Evolutionary conservation across 2,329 filamentous ascomycete species (phyloP).

Genomic region (Huntiella moniliformis): DNA sequence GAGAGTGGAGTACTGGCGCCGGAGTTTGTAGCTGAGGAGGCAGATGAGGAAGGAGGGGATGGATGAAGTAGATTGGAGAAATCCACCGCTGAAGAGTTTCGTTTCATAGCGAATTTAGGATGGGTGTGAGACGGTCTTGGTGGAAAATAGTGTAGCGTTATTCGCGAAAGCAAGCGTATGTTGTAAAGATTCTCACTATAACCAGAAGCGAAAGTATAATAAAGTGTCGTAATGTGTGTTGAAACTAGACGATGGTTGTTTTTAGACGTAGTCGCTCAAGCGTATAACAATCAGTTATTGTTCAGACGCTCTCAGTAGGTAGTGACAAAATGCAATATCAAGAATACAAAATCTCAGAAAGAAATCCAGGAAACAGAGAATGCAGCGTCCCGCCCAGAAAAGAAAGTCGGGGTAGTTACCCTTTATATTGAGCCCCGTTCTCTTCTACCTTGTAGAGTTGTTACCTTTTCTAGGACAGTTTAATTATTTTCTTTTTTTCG

Average conservation of each 20-base stretch:
- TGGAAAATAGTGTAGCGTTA: not conserved
- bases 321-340: no score
- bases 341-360: not conserved
- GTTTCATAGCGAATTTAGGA: slow-evolving; percentile 48
- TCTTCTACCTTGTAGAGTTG: not conserved
- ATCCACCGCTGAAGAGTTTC: slow-evolving; percentile 53
- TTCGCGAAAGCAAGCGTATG: not conserved
- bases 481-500: not conserved
- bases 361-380: not conserved
- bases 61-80: slow-evolving; percentile 61
- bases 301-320: no score
- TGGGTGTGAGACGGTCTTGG: not conserved
- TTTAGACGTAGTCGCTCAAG: not conserved
- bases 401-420: not conserved
- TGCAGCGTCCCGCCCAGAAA: not conserved
- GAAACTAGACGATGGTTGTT: not conserved
- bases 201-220: not conserved
- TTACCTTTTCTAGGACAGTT: not conserved
- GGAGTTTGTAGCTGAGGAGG: slow-evolving; percentile 9
- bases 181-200: not conserved
- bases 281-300: not conserved
- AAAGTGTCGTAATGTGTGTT: not conserved
- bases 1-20: slow-evolving; percentile 9
- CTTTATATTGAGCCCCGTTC: slow-evolving; percentile 1
- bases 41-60: slow-evolving; percentile 7